Evolutionary conservation across 768 basidiomycete genomes (phyloP), one percentile per base, ranked within the genome.

Genomic region (Lactarius tabidus): DNA sequence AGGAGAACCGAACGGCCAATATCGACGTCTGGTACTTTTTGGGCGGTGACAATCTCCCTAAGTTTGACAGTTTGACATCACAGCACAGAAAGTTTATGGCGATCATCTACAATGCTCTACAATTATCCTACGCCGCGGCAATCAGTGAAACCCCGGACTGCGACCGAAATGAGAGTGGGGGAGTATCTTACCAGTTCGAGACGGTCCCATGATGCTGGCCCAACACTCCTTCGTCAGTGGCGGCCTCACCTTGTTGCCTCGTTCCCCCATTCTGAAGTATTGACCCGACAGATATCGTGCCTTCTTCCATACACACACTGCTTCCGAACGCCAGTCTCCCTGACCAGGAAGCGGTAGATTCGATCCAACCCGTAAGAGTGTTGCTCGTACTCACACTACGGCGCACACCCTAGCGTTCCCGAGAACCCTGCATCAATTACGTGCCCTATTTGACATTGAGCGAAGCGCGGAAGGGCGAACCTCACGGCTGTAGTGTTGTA

Each of bases 1-100:
- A 55, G 29, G 53, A 43, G n/a, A 41, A 61, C 38, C 60, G 60
- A 62, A 62, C 53, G 39, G 31, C 33, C 4, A 33, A 1, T 28
- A 14, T 23, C n/a, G 7, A 17, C 17, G 23, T 48, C 23, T n/a
- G 45, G 45, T 45, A 33, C 31, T 54, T 28, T 53, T 53, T 15
- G 18, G 52, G 8, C 8, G 6, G 14, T 48, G 58, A 29, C 33
- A 18, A 45, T 6, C 10, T 45, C 20, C n/a, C 9, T 45, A 23
- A 48, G n/a, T 43, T 59, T 31, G 43, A 15, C 43, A 9, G 43
- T 48, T 48, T 48, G 43, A 59, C 43, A 18, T 48, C 31, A 15
- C 14, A 8, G 35, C 1, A 35, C 43, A 12, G 20, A 15, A 33
- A n/a, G 29, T 59, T 18, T 45, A 45, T 10, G n/a, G 45, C 45